Conservation (phyloP, 805 yeast genomes). For the Osmozyma mogii region DNA sequence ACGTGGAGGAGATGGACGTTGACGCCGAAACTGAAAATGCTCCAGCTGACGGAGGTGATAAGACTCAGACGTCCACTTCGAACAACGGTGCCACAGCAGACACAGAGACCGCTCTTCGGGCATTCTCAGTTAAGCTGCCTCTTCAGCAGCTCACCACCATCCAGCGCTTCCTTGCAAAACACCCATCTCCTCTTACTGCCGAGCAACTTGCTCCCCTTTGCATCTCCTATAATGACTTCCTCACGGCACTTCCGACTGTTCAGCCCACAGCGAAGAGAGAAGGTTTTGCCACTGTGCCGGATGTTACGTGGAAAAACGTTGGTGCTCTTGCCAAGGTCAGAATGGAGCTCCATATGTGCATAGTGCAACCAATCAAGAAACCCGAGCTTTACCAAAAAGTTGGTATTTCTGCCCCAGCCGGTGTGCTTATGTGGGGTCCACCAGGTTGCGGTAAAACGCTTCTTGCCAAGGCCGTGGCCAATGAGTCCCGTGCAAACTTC, state of each 20-base stretch:
- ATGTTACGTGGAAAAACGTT: slow-evolving; percentile 90
- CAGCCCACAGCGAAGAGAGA: slow-evolving; percentile 98
- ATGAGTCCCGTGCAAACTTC: slow-evolving; percentile 93
- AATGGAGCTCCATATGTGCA: slow-evolving; percentile 91
- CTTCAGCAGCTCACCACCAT: slow-evolving; percentile 48
- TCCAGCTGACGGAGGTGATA: slow-evolving; percentile 3
- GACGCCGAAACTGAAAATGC: too few species aligned
- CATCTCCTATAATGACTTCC: slow-evolving; percentile 72
- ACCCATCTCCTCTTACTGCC: slow-evolving; percentile 71
- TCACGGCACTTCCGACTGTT: slow-evolving; percentile 79
- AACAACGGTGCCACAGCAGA: slow-evolving; percentile 23
- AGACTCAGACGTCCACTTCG: slow-evolving; percentile 13
- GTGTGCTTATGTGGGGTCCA: slow-evolving; percentile 97
- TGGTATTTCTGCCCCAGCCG: slow-evolving; percentile 95
- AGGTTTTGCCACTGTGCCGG: slow-evolving; percentile 98
- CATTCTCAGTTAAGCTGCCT: slow-evolving; percentile 27
- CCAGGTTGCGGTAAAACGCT: slow-evolving; percentile 99
- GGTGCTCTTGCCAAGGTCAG: slow-evolving; percentile 81
- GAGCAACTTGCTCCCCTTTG: slow-evolving; percentile 71
- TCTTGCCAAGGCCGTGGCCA: slow-evolving; percentile 95
- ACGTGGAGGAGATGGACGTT: slow-evolving; percentile 19
- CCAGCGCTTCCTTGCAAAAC: slow-evolving; percentile 61
- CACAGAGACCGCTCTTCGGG: slow-evolving; percentile 1
- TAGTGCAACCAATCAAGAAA: slow-evolving; percentile 89
- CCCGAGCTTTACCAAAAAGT: slow-evolving; percentile 87